Percentiles rank a stretch among this genome's conserved stretches.
Evolutionary conservation across 2,329 filamentous ascomycete genomes (phyloP).

Genomic region (Fusarium nematophilum): DNA sequence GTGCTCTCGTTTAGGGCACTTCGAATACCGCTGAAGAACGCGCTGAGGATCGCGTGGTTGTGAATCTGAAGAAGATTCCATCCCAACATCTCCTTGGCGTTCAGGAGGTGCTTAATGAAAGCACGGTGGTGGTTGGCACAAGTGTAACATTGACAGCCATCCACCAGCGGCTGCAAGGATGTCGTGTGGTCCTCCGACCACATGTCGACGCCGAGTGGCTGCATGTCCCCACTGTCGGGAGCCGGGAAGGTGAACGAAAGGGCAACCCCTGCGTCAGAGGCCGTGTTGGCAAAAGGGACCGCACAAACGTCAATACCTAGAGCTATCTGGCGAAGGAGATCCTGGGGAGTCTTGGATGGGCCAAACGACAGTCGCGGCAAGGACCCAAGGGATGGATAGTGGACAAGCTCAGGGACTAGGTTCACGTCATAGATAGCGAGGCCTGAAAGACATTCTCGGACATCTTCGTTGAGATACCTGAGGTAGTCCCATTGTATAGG

Average conservation of each 20-base stretch:
- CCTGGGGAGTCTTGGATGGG: slow-evolving; percentile 76
- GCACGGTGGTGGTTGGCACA: slow-evolving; percentile 87
- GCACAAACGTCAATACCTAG: slow-evolving; percentile 85
- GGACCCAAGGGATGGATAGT: slow-evolving; percentile 62
- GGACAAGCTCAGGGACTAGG: slow-evolving; percentile 73
- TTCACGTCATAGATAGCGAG: slow-evolving; percentile 83
- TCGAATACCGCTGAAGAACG: slow-evolving; percentile 80
- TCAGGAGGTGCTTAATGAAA: slow-evolving; percentile 87
- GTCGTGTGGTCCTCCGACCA: slow-evolving; percentile 73
- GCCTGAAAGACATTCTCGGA: slow-evolving; percentile 68
- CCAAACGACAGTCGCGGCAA: slow-evolving; percentile 83
- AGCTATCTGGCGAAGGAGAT: slow-evolving; percentile 79
- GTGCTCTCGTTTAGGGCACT: slow-evolving; percentile 67
- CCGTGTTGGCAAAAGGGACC: slow-evolving; percentile 77
- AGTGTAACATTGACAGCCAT: slow-evolving; percentile 81
- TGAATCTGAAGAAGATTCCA: slow-evolving; percentile 95
- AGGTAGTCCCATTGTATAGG: slow-evolving; percentile 85
- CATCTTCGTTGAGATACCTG: slow-evolving; percentile 74
- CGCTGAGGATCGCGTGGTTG: slow-evolving; percentile 79
- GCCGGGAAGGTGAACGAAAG: slow-evolving; percentile 81
- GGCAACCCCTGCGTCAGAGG: slow-evolving; percentile 87
- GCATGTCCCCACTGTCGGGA: slow-evolving; percentile 25
- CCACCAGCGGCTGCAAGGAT: slow-evolving; percentile 70
- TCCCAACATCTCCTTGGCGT: slow-evolving; percentile 94
- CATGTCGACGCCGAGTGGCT: slow-evolving; percentile 80